Evolutionary conservation across 345 rosid species (phyloP).

Genomic region (Boechera retrofracta): DNA sequence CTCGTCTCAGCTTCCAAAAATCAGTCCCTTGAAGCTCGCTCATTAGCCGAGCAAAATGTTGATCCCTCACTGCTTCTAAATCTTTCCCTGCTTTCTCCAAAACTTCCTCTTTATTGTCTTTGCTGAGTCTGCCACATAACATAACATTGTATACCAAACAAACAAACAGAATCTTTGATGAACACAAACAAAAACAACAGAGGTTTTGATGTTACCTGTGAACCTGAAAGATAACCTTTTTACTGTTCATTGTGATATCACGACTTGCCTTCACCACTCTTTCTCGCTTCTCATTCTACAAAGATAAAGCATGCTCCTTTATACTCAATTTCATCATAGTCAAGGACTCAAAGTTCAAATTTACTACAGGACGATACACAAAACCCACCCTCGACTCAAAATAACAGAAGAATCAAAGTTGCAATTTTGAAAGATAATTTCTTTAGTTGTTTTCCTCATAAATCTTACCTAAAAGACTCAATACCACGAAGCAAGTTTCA

Average conservation of each 20-base stretch:
- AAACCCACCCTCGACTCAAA: background rate
- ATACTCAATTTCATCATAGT: background rate
- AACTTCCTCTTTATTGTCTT: slow-evolving; percentile 71
- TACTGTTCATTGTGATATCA: slow-evolving; percentile 89
- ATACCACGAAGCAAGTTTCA: background rate
- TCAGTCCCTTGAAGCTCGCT: slow-evolving; percentile 89
- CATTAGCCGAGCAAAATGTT: slow-evolving; percentile 64
- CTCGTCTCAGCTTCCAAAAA: slow-evolving; percentile 89
- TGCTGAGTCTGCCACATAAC: slow-evolving; percentile 61
- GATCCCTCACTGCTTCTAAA: slow-evolving; percentile 67
- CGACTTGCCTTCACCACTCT: slow-evolving; percentile 96
- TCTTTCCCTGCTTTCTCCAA: slow-evolving; percentile 84
- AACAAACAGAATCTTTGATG: background rate
- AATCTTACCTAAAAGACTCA: background rate
- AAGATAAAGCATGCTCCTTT: slow-evolving; percentile 1
- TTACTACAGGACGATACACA: background rate
- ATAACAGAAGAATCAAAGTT: background rate
- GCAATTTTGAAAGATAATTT: background rate
- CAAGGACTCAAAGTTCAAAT: slow-evolving; percentile 2
- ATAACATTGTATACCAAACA: background rate
- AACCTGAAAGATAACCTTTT: slow-evolving; percentile 95
- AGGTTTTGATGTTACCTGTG: slow-evolving; percentile 64
- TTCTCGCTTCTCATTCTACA: slow-evolving; percentile 91
- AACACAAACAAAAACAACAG: slow-evolving; percentile 3
- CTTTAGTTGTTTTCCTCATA: background rate